Percentiles rank a stretch among this genome's conserved stretches.
phyloP scores from a whole-genome alignment of 148 eudicot species.

The Amaranthus palmeri region DNA sequence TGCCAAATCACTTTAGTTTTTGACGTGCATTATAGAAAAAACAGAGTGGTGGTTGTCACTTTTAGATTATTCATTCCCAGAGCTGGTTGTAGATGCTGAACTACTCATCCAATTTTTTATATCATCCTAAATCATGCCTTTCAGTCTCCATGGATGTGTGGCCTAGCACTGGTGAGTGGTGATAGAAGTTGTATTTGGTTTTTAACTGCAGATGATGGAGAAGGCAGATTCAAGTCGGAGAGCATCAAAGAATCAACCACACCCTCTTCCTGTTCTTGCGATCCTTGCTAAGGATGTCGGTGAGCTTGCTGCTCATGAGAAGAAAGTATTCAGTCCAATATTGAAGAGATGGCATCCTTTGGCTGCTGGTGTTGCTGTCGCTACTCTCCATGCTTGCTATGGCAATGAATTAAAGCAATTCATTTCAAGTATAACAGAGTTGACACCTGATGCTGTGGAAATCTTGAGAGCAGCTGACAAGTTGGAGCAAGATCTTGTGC shows the following conservation, averaged over 20 bases:
- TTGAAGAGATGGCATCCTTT: constrained; percentile 92
- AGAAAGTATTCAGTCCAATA: constrained; percentile 77
- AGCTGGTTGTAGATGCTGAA: not conserved
- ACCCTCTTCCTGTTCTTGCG: constrained; percentile 84
- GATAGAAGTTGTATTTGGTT: constrained; percentile 14
- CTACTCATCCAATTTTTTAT: not conserved
- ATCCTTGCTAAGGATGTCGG: constrained; percentile 95
- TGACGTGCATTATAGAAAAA: no score
- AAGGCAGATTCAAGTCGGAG: constrained; percentile 95
- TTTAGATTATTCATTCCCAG: not conserved
- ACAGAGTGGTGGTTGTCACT: not conserved
- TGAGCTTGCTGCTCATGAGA: constrained; percentile 81
- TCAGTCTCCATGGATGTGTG: no score
- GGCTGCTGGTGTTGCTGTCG: constrained; percentile 97
- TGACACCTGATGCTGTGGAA: constrained; percentile 93
- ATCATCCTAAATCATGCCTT: not conserved
- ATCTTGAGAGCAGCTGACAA: constrained; percentile 90
- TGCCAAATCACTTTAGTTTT: not conserved
- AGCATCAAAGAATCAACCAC: constrained; percentile 82
- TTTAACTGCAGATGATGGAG: constrained; percentile 77
- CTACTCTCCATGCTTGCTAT: constrained; percentile 93
- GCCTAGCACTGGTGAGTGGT: constrained; percentile 1
- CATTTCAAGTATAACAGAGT: constrained; percentile 66
- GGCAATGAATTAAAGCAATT: constrained; percentile 95
- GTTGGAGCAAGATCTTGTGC: constrained; percentile 92